phyloP scores from a whole-genome alignment of 1,284 basidiomycete genomes.

The Papiliotrema terrestris region DNA sequence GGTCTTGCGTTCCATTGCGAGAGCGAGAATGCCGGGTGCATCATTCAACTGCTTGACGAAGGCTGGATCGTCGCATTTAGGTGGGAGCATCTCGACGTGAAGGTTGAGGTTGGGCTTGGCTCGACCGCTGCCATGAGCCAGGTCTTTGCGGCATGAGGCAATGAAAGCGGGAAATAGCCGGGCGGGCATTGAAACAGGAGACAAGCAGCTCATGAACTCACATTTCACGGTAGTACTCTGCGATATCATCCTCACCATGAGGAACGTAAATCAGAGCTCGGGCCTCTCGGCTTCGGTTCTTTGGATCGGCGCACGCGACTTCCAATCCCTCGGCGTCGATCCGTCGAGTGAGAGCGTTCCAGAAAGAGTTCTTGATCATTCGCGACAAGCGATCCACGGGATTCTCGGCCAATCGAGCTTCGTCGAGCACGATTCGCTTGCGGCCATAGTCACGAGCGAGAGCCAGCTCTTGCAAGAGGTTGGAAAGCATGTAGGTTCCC shows the following conservation, averaged over 20 bases:
- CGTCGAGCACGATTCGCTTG: slow-evolving; percentile 96
- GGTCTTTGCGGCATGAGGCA: too few relatives aligned
- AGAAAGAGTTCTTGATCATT: slow-evolving; percentile 98
- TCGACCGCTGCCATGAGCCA: slow-evolving; percentile 33
- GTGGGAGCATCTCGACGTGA: slow-evolving; percentile 83
- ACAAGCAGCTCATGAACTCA: slow-evolving; percentile 18
- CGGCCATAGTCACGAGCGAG: slow-evolving; percentile 92
- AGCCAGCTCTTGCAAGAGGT: slow-evolving; percentile 96
- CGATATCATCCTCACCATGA: slow-evolving; percentile 85
- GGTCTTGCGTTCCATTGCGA: slow-evolving; percentile 87
- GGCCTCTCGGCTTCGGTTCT: slow-evolving; percentile 80
- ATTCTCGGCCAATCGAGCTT: slow-evolving; percentile 92
- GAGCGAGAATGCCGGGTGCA: slow-evolving; percentile 86
- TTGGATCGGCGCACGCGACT: slow-evolving; percentile 94
- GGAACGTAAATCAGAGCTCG: slow-evolving; percentile 94
- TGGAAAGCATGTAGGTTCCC: slow-evolving; percentile 98
- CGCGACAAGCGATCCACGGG: slow-evolving; percentile 93
- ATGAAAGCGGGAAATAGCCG: too few relatives aligned
- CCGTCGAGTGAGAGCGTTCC: slow-evolving; percentile 92
- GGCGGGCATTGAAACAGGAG: too few relatives aligned
- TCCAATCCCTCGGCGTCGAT: slow-evolving; percentile 97
- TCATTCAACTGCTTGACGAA: slow-evolving; percentile 92
- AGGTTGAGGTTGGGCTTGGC: slow-evolving; percentile 85
- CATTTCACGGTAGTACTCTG: slow-evolving; percentile 74
- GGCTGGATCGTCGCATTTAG: slow-evolving; percentile 74